Evolutionary conservation across 371 early-diverging fungal genomes (phyloP), one percentile per base, ranked within the genome.

Genomic region (Mucor racemosus): DNA sequence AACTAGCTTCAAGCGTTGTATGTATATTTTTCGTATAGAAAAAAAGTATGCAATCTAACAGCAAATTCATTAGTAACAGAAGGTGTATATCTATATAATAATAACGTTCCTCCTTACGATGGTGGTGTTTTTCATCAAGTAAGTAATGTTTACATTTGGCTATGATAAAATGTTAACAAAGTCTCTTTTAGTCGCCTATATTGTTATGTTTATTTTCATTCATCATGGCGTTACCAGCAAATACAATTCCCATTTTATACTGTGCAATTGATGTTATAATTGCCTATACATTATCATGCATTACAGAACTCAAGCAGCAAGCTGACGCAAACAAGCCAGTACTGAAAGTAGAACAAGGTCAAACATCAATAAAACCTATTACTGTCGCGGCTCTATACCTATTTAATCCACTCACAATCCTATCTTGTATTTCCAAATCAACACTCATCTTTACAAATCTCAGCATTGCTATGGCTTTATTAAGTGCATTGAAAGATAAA

Each of bases 111-210:
- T 34, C 95, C 96, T 10, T 97, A 95, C 75, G 94, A 94, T 72
- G 95, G 95, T 15, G 94, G 92, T 39, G 80, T 91, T 14, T 93
- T 89, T 69, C 94, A 95, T 75, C 96, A 95, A 80, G 94, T 93
- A 74, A 10, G 38, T 4, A 40, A 9, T 21, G 13, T 26, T 10
- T 46, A 7, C 19, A 46, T 17, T 19, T 42, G 42, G 0, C 0
- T n/a, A n/a, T 11, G 5, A 21, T 26, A 17, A 4, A 35, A 36
- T 17, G 0, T 34, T 56, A 56, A 39, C 5, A 58, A 33, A n/a
- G n/a, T n/a, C 13, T 44, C 15, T 17, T 40, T 13, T 69, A 92
- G 93, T 83, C 94, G 17, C 95, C 96, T 15, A 69, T 95, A 9
- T 75, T 94, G 34, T 84, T 95, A 8, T 82, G 85, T 15, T 72